Evolutionary conservation across 805 yeast genomes (phyloP).

Genomic region (Blastobotrys attinorum): DNA sequence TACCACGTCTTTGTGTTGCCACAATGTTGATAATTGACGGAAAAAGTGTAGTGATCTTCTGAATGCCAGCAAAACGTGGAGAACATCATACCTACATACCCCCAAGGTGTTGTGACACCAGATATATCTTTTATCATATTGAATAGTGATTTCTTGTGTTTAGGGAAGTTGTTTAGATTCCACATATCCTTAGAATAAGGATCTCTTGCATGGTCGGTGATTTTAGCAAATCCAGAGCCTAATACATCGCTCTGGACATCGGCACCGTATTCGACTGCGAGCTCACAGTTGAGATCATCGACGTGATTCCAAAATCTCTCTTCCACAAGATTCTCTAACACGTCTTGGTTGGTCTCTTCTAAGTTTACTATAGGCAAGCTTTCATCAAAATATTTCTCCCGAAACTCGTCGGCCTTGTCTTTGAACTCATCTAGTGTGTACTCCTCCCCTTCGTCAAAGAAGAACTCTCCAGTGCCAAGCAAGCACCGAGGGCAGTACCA

Average conservation of each 20-base stretch:
- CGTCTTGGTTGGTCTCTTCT: conserved; percentile 6
- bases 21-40: conserved; percentile 85
- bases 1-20: conserved; percentile 94
- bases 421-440: conserved; percentile 57
- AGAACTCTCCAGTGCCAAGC: conserved; percentile 83
- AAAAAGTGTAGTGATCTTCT: conserved; percentile 87
- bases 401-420: conserved; percentile 44
- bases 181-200: conserved; percentile 30
- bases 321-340: conserved; percentile 23
- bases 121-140: conserved; percentile 40
- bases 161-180: conserved; percentile 32
- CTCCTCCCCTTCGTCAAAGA: conserved; percentile 63
- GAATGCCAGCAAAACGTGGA: conserved; percentile 97
- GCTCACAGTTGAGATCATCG: conserved; percentile 21
- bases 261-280: conserved; percentile 35
- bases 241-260: conserved; percentile 30
- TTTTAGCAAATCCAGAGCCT: conserved; percentile 33
- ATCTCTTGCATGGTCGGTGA: conserved; percentile 23
- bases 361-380: conserved; percentile 11
- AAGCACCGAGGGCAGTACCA: conserved; percentile 85
- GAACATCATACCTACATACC: conserved; percentile 80
- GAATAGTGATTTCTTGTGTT: conserved; percentile 28
- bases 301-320: conserved; percentile 31
- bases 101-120: conserved; percentile 96
- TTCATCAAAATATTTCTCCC: conserved; percentile 33